These are phyloP conservation scores for Spiraea crenata DNA, from an alignment of 331 rosid genomes.

Conservation along the genomic window DNA sequence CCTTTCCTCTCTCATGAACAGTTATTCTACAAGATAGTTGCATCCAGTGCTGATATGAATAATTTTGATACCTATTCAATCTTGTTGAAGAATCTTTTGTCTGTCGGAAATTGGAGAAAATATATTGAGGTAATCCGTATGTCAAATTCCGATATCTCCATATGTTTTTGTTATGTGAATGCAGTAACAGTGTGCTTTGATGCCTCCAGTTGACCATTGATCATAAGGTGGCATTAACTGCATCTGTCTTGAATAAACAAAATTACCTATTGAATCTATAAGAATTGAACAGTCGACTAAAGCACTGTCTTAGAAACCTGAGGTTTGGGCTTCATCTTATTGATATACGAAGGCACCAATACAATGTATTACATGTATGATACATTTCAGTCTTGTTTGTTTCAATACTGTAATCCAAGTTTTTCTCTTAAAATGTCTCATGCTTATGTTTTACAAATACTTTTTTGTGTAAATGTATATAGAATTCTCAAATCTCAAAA, in stretches of 20 bases:
- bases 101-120: conserved; percentile 89
- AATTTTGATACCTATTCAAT: conserved; percentile 69
- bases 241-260: neutral
- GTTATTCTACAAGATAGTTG: conserved; percentile 81
- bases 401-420: neutral
- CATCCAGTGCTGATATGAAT: conserved; percentile 61
- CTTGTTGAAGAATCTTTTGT: conserved; percentile 79
- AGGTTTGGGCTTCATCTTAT: neutral
- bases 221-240: neutral
- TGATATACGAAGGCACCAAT: neutral
- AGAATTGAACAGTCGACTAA: neutral
- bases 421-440: neutral
- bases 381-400: neutral
- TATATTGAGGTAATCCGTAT: conserved; percentile 67
- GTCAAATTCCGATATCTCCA: neutral
- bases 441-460: neutral
- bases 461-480: neutral
- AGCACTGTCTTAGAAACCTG: neutral
- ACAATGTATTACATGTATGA: neutral
- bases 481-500: conserved; percentile 14
- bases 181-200: neutral
- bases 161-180: neutral
- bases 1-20: conserved; percentile 26
- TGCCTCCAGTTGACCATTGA: neutral
- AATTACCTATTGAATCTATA: conserved; percentile 1